phyloP scores from a whole-genome alignment of 495 filamentous ascomycete species.

The Glarea lozoyensis region DNA sequence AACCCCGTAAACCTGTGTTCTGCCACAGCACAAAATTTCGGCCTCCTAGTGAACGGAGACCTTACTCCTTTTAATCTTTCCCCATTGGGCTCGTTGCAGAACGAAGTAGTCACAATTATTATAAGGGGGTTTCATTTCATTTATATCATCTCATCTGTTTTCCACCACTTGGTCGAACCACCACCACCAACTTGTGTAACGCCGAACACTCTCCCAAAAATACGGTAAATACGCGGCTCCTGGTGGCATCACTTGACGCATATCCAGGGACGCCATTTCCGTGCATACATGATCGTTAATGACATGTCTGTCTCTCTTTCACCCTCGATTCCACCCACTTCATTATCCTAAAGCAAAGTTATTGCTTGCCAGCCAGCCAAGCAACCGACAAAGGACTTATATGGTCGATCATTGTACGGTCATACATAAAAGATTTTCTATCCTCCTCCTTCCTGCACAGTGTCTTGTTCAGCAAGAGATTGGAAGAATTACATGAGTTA shows the following conservation, averaged over 20 bases:
- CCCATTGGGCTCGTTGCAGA: background rate
- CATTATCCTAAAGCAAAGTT: too few species aligned
- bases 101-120: background rate
- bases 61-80: too few species aligned
- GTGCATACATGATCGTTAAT: background rate
- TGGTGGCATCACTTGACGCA: conserved; percentile 7
- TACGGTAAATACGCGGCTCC: background rate
- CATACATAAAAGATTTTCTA: background rate
- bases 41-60: too few species aligned
- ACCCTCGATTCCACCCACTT: background rate
- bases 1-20: too few species aligned
- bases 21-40: too few species aligned
- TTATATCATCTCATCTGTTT: background rate
- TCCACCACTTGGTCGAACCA: background rate
- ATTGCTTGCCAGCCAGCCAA: background rate
- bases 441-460: background rate
- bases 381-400: conserved; percentile 1
- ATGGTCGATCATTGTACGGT: background rate
- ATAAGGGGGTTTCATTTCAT: conserved; percentile 2
- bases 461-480: background rate
- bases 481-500: conserved; percentile 3
- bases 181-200: background rate
- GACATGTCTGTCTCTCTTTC: background rate
- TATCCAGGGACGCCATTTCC: conserved; percentile 1
- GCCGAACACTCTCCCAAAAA: too few species aligned